A percentile compares a stretch with the other conserved stretches of the same genome.
These are phyloP conservation scores for Calocybe gangraenosa DNA, from an alignment of 768 basidiomycete genomes.

Conservation along the genomic window DNA sequence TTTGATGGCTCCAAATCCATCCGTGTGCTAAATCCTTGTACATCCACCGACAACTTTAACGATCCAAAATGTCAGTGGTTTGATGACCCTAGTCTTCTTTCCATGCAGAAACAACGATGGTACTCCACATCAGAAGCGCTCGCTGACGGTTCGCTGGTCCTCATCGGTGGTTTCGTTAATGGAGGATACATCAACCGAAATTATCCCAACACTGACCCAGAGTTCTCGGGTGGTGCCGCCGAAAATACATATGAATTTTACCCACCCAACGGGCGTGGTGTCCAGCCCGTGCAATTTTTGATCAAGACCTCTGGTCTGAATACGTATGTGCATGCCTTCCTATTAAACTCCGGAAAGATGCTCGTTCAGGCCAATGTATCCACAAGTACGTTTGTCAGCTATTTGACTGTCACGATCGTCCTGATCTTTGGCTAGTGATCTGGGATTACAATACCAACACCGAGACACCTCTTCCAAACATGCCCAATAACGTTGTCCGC, in stretches of 20 bases:
- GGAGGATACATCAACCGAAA: slow-evolving; percentile 82
- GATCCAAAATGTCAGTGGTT: slow-evolving; percentile 65
- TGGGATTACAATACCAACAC: slow-evolving; percentile 54
- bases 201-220: slow-evolving; percentile 66
- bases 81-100: slow-evolving; percentile 56
- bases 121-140: slow-evolving; percentile 74
- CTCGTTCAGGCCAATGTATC: slow-evolving; percentile 82
- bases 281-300: slow-evolving; percentile 66
- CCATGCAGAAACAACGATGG: slow-evolving; percentile 73
- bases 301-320: slow-evolving; percentile 73
- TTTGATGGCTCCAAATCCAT: slow-evolving; percentile 83
- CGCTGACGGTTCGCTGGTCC: slow-evolving; percentile 70
- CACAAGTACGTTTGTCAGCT: slow-evolving; percentile 46
- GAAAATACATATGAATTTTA: slow-evolving; percentile 86
- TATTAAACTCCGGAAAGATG: slow-evolving; percentile 75
- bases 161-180: slow-evolving; percentile 79
- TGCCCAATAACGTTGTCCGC: slow-evolving; percentile 71
- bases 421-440: slow-evolving; percentile 24
- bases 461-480: slow-evolving; percentile 64
- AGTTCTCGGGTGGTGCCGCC: slow-evolving; percentile 63
- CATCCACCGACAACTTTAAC: slow-evolving; percentile 38
- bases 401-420: background rate
- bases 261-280: slow-evolving; percentile 50
- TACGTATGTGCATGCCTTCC: slow-evolving; percentile 68
- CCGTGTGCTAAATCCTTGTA: slow-evolving; percentile 80